These are phyloP conservation scores for Aspergillus aculeatinus DNA, from an alignment of 2,329 filamentous ascomycete species.

Conservation along the genomic window DNA sequence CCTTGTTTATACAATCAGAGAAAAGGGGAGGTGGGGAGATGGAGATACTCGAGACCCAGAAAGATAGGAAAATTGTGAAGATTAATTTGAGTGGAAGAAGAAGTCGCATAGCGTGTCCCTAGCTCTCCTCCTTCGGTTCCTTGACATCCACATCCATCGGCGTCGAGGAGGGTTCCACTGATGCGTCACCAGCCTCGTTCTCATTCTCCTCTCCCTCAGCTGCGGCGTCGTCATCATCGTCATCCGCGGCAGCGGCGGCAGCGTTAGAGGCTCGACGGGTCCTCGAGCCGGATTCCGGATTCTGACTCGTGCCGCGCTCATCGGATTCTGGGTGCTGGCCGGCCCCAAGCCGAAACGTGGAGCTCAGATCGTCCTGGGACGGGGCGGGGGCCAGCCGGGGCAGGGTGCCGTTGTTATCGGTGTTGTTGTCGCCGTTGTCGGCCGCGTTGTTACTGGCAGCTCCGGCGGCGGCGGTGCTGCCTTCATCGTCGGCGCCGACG, in stretches of 20 bases:
- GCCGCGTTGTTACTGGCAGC: background rate
- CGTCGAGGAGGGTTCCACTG: slow-evolving; percentile 24
- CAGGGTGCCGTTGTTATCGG: slow-evolving; percentile 14
- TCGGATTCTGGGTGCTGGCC: background rate
- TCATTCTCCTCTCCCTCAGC: background rate
- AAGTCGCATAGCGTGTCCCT: slow-evolving; percentile 10
- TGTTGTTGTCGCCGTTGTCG: background rate
- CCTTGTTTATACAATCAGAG: no score
- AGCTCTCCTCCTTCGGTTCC: slow-evolving; percentile 34
- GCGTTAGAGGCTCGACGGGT: background rate
- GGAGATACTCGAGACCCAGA: slow-evolving; percentile 4
- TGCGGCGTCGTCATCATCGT: slow-evolving; percentile 14
- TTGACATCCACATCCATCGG: slow-evolving; percentile 41
- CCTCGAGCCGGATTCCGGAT: slow-evolving; percentile 20
- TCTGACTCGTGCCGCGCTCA: slow-evolving; percentile 18
- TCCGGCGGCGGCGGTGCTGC: slow-evolving; percentile 20
- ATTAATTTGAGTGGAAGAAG: background rate
- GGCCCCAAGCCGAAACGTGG: slow-evolving; percentile 36
- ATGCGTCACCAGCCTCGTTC: slow-evolving; percentile 17
- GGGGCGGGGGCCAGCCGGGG: slow-evolving; percentile 37
- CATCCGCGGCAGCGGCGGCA: background rate
- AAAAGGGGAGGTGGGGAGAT: no score
- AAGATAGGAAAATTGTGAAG: slow-evolving; percentile 8
- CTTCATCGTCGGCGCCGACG: slow-evolving; percentile 28
- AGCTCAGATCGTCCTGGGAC: slow-evolving; percentile 39